Base-by-base conservation (phyloP, 192 early-diverging fungal genomes). In the Diversispora epigaea region DNA sequence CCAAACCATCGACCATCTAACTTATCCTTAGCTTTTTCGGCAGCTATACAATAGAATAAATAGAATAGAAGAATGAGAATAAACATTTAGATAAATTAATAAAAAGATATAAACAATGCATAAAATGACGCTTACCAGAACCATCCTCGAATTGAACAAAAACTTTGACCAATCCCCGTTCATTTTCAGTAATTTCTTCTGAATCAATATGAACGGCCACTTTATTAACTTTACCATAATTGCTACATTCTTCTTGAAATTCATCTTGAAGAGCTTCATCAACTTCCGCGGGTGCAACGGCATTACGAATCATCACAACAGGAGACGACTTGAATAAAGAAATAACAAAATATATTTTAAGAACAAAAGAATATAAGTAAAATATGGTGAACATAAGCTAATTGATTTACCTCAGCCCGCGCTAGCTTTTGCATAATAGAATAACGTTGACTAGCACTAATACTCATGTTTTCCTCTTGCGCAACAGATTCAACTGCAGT, bases 1-100 rank as follows among this genome's bases (percentile, higher is more conserved):
- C 90, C 93, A 81, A 96, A 96, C 85, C 89, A 95, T 43, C 95
- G 88, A 39, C 89, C 89, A 70, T 94, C 85, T 47, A 96, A 81
- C 46, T 88, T 87, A 67, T 81, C 82, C 43, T 86, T 68, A 14
- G 95, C 93, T 32, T 85, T 85, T 4, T 76, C 78, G 7, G 90
- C 86, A 79, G 81, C 90, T 89, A 8, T 19, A 49, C n/a, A 32
- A 61, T 22, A 14, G 14, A 69, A 44, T 43, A 43, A 70, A 52
- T n/a, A 73, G n/a, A 56, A 17, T 47, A 32, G 7, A 15, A 76
- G 9, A 40, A 45, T 71, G 14, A n/a, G 14, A n/a, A 69, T 10
- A 5, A 41, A 44, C 19, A 17, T 25, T 41, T 1, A 39, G 25
- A 65, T 43, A 6, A 47, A 12, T 3, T 44, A 63, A 76, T 3